Conservation (phyloP, 2,329 filamentous ascomycete genomes). For the Neopestalotiopsis sp. region DNA sequence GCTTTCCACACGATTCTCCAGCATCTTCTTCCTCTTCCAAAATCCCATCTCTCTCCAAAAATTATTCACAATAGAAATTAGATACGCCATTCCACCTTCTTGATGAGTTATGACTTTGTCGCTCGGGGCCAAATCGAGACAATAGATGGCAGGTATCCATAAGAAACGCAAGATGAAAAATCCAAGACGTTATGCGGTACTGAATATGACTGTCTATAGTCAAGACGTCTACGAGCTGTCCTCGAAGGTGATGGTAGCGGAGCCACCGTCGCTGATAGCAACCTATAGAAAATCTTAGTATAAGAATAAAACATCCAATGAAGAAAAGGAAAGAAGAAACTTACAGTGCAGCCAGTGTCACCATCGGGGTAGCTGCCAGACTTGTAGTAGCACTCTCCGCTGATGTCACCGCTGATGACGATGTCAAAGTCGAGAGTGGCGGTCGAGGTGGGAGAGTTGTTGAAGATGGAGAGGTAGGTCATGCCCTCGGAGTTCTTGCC, state of each 20-base stretch:
- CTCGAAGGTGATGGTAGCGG: constrained; percentile 52
- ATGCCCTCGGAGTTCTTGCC: constrained; percentile 68
- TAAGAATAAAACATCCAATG: not conserved
- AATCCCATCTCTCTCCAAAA: constrained; percentile 16
- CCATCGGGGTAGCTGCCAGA: constrained; percentile 64
- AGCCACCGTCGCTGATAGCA: constrained; percentile 45
- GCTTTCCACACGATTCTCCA: not conserved
- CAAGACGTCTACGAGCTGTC: constrained; percentile 28
- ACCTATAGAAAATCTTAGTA: constrained; percentile 42
- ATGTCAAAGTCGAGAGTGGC: constrained; percentile 80
- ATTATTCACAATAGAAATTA: constrained; percentile 43
- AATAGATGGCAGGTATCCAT: constrained; percentile 39
- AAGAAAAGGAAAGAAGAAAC: constrained; percentile 41
- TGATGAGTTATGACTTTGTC: constrained; percentile 29
- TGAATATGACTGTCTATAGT: constrained; percentile 21
- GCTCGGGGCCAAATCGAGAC: constrained; percentile 21
- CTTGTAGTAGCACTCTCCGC: constrained; percentile 66
- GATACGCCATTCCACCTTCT: constrained; percentile 34
- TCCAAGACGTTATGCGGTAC: constrained; percentile 31
- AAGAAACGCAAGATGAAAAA: constrained; percentile 36
- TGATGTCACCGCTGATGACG: constrained; percentile 71
- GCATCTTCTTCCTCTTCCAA: not conserved
- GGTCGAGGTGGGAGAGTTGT: constrained; percentile 77
- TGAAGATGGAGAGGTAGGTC: constrained; percentile 85
- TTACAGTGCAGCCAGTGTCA: constrained; percentile 81